These are phyloP conservation scores for Colletotrichum sp. DNA, from an alignment of 2,329 filamentous ascomycete species.

Conservation along the genomic window DNA sequence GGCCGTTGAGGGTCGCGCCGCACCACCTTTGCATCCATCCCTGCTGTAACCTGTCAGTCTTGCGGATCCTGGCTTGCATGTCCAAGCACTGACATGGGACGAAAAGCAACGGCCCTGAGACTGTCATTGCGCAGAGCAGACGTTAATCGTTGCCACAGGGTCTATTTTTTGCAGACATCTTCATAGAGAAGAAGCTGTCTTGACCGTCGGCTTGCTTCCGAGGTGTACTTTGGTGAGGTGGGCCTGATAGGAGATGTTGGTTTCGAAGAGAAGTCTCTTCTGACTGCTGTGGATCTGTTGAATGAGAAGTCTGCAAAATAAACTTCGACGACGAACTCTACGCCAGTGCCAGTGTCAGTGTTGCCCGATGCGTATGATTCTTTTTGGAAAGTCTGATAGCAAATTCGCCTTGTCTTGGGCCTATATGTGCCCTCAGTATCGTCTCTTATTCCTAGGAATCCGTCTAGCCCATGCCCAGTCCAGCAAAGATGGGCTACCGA, in stretches of 20 bases:
- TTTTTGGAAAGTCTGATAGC: not conserved
- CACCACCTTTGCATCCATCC: constrained; percentile 2
- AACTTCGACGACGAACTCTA: not conserved
- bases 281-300: not conserved
- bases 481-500: constrained; percentile 14
- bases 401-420: not conserved
- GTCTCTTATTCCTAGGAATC: not conserved
- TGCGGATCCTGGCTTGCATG: constrained; percentile 6
- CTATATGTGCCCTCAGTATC: constrained; percentile 12
- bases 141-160: not conserved
- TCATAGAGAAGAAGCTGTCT: not conserved
- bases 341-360: not conserved
- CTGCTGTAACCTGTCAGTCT: constrained; percentile 7
- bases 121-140: not conserved
- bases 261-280: not conserved
- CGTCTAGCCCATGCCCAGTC: constrained; percentile 2
- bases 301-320: not conserved
- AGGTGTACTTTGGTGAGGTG: not conserved
- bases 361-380: not conserved
- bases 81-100: constrained; percentile 20
- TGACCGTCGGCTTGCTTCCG: not conserved
- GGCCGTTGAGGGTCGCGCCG: not conserved
- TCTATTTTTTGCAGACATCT: not conserved
- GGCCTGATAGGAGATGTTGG: not conserved
- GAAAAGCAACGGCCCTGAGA: not conserved